Conservation (phyloP, 768 basidiomycete genomes). For the Lactarius tabidus region DNA sequence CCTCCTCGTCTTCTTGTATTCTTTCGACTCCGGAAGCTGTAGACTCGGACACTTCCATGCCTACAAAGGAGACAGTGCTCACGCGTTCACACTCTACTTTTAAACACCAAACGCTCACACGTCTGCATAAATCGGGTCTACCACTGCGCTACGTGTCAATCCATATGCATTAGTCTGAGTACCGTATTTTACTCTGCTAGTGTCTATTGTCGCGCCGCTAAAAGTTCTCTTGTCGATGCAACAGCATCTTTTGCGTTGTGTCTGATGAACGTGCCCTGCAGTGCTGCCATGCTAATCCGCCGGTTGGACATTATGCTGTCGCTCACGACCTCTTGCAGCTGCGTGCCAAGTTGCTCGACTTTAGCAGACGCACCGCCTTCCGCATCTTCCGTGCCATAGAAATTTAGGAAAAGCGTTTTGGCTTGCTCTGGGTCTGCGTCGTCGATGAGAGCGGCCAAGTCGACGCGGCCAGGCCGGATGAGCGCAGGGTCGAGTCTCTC, state of each 20-base stretch:
- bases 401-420: constrained; percentile 68
- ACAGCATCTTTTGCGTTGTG: constrained; percentile 56
- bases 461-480: constrained; percentile 93
- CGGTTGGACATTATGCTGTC: constrained; percentile 48
- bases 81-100: too few species aligned
- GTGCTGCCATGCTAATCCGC: constrained; percentile 88
- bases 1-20: too few species aligned
- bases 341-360: constrained; percentile 44
- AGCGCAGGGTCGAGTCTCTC: constrained; percentile 88
- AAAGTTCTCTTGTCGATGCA: constrained; percentile 43
- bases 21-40: too few species aligned
- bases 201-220: constrained; percentile 23
- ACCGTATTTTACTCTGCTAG: constrained; percentile 1
- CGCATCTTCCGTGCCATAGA: constrained; percentile 55
- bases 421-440: constrained; percentile 86
- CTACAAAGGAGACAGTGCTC: too few species aligned
- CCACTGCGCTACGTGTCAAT: too few species aligned
- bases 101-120: too few species aligned
- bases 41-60: too few species aligned
- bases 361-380: constrained; percentile 38
- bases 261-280: constrained; percentile 94
- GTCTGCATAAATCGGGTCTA: too few species aligned
- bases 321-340: constrained; percentile 52
- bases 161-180: too few species aligned
- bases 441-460: constrained; percentile 76